Base-by-base conservation (phyloP, 805 yeast genomes). In the Saccharomycopsis sp. region DNA sequence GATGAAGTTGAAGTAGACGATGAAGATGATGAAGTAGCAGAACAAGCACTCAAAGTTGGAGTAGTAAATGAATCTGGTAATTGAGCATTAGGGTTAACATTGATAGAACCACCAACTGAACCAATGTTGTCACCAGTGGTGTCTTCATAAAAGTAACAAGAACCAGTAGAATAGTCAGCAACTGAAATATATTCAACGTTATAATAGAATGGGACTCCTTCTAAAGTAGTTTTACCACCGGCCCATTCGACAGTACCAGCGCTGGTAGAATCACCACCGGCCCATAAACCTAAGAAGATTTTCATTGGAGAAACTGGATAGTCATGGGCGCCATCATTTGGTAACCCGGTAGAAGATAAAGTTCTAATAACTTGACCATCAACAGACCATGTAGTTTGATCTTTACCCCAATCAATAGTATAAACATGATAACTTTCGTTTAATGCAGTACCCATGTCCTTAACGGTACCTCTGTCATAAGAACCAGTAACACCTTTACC, bases 251-350 rank as follows among this genome's bases (percentile, higher is more conserved):
- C 75, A 4, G 86, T 81, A 28, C 87, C 87, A 33, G 55, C 65
- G 2, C 67, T 61, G 40, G 51, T 38, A 21, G 74, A 56, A 45
- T 68, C 71, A 23, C 76, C 77, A 14, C 74, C 77, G 5, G 75
- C 71, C 77, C 77, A 71, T 19, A 67, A 46, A 6, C 75, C 75
- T 20, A 71, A 38, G 29, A 44, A 53, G 2, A 54, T 42, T 50
- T 58, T 62, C 81, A 81, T 79, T 33, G 89, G 90, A 6, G 81
- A 64, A 61, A 80, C 86, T 7, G 90, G 90, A 59, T 67, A 82
- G 45, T 63, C 62, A 60, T 76, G n/a, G 60, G 53, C 33, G 2
- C 83, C 84, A 13, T 32, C 37, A 14, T 31, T 17, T 4, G 45
- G 9, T 13, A 32, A 38, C 57, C 73, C 67, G 4, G 69, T 56